Evolutionary conservation across 176 grass and related monocot genomes (phyloP).

Genomic region (Aegilops tauschii): DNA sequence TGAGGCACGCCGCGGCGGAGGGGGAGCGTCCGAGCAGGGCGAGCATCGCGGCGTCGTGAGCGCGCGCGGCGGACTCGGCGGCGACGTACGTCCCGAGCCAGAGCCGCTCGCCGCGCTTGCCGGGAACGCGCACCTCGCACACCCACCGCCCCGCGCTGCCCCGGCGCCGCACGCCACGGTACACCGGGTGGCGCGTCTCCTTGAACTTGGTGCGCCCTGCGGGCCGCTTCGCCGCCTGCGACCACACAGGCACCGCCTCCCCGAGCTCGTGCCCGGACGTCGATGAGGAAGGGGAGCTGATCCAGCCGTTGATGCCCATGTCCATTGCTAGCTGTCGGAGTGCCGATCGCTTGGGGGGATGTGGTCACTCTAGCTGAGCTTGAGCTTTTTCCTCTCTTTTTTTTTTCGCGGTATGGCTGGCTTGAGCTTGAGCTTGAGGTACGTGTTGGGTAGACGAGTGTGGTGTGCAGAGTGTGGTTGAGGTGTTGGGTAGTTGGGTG

Average conservation of each 20-base stretch:
- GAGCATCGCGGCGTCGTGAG: constrained; percentile 65
- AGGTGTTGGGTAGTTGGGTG: not conserved
- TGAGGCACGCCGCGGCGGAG: constrained; percentile 31
- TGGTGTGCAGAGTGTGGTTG: not conserved
- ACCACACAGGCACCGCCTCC: constrained; percentile 5
- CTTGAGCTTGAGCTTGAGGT: no score
- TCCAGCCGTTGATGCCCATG: not conserved
- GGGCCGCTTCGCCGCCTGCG: constrained; percentile 54
- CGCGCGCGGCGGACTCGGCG: constrained; percentile 62
- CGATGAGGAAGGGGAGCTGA: constrained; percentile 13
- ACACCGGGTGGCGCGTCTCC: constrained; percentile 86
- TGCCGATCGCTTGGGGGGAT: not conserved
- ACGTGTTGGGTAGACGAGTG: no score
- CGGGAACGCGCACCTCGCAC: constrained; percentile 75
- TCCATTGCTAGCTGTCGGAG: constrained; percentile 1
- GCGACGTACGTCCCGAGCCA: constrained; percentile 74
- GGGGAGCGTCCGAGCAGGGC: constrained; percentile 12
- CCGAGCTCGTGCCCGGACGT: not conserved
- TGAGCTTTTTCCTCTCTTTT: not conserved
- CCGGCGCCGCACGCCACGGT: constrained; percentile 65
- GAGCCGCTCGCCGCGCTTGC: constrained; percentile 50
- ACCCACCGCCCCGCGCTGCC: constrained; percentile 54
- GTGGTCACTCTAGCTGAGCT: not conserved
- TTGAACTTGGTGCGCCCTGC: constrained; percentile 84
- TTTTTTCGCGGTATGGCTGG: no score